Conservation (phyloP, 2,329 filamentous ascomycete genomes). For the Talaromyces sp. region DNA sequence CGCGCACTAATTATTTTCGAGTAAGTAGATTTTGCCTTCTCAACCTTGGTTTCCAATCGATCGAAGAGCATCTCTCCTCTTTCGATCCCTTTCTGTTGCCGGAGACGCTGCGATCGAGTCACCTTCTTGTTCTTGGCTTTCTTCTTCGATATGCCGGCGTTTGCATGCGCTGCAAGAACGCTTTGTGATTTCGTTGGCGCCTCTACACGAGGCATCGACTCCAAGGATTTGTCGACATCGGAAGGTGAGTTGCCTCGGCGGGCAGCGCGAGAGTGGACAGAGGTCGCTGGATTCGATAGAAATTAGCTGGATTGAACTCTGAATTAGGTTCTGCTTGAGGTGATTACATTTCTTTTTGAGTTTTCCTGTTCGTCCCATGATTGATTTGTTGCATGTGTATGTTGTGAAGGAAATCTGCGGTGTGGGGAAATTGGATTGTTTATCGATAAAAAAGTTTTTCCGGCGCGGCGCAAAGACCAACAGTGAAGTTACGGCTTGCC, state of each 20-base stretch:
- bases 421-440: slow-evolving; percentile 22
- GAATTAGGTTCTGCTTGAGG: background rate
- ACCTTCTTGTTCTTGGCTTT: slow-evolving; percentile 43
- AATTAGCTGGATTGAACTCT: background rate
- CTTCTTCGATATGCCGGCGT: slow-evolving; percentile 51
- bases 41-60: slow-evolving; percentile 52
- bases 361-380: slow-evolving; percentile 36
- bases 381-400: background rate
- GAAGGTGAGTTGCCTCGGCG: slow-evolving; percentile 54
- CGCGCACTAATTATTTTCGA: slow-evolving; percentile 40
- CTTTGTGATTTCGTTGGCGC: slow-evolving; percentile 40
- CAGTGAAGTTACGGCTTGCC: slow-evolving; percentile 19
- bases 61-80: slow-evolving; percentile 51
- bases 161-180: slow-evolving; percentile 46
- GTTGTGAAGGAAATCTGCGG: background rate
- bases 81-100: slow-evolving; percentile 53
- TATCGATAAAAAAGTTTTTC: slow-evolving; percentile 35
- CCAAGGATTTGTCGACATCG: slow-evolving; percentile 48
- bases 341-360: slow-evolving; percentile 28
- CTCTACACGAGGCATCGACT: slow-evolving; percentile 37
- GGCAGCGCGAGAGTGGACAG: slow-evolving; percentile 54
- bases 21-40: slow-evolving; percentile 45
- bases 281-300: slow-evolving; percentile 38
- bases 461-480: slow-evolving; percentile 25
- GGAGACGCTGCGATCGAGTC: slow-evolving; percentile 49